Base-by-base conservation (phyloP, 306 rosid genomes). In the Sicyos edulis region DNA sequence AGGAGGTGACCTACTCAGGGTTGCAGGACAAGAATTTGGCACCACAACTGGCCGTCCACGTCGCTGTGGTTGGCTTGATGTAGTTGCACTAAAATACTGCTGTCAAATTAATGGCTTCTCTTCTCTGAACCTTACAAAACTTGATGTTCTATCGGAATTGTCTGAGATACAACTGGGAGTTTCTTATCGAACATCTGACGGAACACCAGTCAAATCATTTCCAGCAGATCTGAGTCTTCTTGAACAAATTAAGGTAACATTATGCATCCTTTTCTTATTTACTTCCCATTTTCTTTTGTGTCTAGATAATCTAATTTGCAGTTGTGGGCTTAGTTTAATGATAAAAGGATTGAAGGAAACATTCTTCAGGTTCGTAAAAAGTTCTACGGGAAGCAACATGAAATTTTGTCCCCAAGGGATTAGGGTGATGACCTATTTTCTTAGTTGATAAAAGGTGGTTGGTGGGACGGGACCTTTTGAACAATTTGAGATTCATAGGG, bases 1-100 rank as follows among this genome's bases (percentile, higher is more conserved):
- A 54, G 92, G 83, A 32, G 97, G 95, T 56, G 99, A 93, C 81
- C 92, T 86, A 16, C 96, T 93, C 44, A 83, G 97, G 82, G 82
- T 82, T 83, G 89, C 93, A 58, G 99, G 97, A 69, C 99, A 89
- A 67, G 99, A 93, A 86, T 93, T 88, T 81, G 99, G 99, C 68
- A 93, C 99, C 64, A 90, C 92, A 24, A 93, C 97, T 68, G 99
- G 99, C 29, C 95, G 96, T 53, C 99, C 99, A 67, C 91, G 97
- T 44, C 95, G 97, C 32, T 93, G 99, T 82, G 99, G 99, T 66
- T 93, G 97, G 97, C 96, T 91, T 44, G 99, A 93, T 80, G 71
- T 93, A 63, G 95, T 88, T 64, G 89, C 97, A 5, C 75, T 93
- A 20, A 86, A 62, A 78, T 93, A 49, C 79, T 81, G 88, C 72